These are phyloP conservation scores for Russula griseocarnosa DNA, from an alignment of 768 basidiomycete genomes.

Conservation along the genomic window DNA sequence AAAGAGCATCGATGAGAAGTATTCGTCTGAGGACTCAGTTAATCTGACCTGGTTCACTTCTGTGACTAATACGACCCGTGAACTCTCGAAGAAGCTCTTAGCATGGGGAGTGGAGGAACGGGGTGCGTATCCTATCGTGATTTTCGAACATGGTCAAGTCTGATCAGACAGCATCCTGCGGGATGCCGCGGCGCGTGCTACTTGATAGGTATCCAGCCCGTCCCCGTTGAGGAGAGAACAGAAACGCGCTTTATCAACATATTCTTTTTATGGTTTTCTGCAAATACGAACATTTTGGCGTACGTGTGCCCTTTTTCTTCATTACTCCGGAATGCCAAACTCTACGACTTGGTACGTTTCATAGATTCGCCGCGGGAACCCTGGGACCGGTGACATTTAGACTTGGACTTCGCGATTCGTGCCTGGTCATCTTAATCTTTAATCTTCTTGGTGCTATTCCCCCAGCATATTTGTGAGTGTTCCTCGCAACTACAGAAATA, in stretches of 20 bases:
- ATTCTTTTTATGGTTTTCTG: conserved; percentile 42
- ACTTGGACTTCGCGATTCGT: conserved; percentile 44
- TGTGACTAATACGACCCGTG: background rate
- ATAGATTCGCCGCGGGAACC: conserved; percentile 45
- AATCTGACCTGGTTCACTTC: background rate
- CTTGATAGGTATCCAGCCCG: conserved; percentile 37
- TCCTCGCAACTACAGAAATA: too few species aligned
- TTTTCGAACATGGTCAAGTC: background rate
- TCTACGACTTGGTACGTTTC: background rate
- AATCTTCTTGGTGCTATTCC: conserved; percentile 41
- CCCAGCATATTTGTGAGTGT: conserved; percentile 44
- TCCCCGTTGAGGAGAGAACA: conserved; percentile 34
- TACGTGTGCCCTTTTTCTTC: conserved; percentile 23
- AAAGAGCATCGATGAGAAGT: background rate
- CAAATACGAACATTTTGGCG: conserved; percentile 42
- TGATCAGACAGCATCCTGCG: too few species aligned
- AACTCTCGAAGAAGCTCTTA: background rate
- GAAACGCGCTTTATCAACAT: conserved; percentile 41
- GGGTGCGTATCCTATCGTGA: background rate
- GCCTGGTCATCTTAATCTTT: conserved; percentile 44
- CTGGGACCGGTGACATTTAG: conserved; percentile 45
- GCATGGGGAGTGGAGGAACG: background rate
- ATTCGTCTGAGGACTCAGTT: background rate
- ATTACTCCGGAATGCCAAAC: background rate
- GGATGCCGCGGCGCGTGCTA: background rate